These are phyloP conservation scores for Funneliformis caledonium DNA, from an alignment of 371 early-diverging fungal species.

Conservation along the genomic window DNA sequence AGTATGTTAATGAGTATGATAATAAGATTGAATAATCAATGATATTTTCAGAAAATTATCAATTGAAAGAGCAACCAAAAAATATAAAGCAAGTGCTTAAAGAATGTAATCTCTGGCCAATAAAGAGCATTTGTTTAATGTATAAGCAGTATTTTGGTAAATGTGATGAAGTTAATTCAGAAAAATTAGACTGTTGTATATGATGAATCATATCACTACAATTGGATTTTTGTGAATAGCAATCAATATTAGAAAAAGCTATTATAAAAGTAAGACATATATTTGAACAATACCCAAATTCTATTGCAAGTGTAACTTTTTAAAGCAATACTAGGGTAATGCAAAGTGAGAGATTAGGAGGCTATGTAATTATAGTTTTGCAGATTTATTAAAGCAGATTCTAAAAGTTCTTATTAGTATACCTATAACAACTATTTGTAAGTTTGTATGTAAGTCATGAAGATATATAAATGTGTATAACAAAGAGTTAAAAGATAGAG, in stretches of 20 bases:
- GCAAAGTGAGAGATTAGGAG: background rate
- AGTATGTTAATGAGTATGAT: background rate
- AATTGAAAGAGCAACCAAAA: constrained; percentile 32
- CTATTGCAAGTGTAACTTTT: constrained; percentile 39
- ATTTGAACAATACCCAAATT: constrained; percentile 42
- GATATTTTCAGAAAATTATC: background rate
- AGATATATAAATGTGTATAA: background rate
- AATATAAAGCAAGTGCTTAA: background rate
- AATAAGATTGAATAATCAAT: background rate
- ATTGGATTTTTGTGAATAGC: constrained; percentile 35
- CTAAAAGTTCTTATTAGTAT: background rate
- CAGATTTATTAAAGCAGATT: background rate
- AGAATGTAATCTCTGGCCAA: background rate
- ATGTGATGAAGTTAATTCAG: background rate
- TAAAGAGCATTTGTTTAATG: background rate
- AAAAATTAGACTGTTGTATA: constrained; percentile 34
- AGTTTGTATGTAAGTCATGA: background rate
- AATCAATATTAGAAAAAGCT: constrained; percentile 37
- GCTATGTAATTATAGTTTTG: background rate
- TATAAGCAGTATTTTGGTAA: constrained; percentile 23
- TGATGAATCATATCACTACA: constrained; percentile 21
- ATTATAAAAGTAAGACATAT: constrained; percentile 27
- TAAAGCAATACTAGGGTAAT: background rate
- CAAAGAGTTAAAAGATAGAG: no score
- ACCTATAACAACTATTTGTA: background rate